These are phyloP conservation scores for Discostella pseudostelligera DNA, from an alignment of 108 stramenopile species.

Conservation along the genomic window DNA sequence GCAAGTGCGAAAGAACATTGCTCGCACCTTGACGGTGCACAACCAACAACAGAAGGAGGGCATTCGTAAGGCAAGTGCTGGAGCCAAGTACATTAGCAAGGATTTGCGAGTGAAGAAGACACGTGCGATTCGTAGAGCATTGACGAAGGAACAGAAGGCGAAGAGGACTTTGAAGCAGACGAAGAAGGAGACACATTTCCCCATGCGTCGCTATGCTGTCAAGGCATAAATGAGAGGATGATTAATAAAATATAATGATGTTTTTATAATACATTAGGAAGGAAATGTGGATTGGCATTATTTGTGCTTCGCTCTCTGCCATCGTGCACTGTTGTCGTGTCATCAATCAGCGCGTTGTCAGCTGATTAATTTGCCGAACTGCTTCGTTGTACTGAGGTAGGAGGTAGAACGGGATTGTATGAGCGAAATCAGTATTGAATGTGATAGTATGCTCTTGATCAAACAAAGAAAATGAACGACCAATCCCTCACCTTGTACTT, in stretches of 20 bases:
- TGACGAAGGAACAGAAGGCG: slow-evolving; percentile 84
- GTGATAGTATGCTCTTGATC: not conserved
- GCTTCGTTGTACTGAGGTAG: slow-evolving; percentile 9
- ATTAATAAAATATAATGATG: not conserved
- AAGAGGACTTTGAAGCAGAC: slow-evolving; percentile 80
- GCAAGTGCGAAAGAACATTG: slow-evolving; percentile 96
- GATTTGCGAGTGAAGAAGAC: slow-evolving; percentile 98
- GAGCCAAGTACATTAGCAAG: slow-evolving; percentile 92
- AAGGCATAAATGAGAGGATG: slow-evolving; percentile 57
- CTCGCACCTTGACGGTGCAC: slow-evolving; percentile 97
- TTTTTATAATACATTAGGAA: not conserved
- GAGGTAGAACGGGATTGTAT: too few relatives aligned
- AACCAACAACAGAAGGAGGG: slow-evolving; percentile 97
- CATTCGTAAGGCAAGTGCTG: slow-evolving; percentile 84
- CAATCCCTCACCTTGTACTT: slow-evolving; percentile 21
- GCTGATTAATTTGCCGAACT: not conserved
- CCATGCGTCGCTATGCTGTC: slow-evolving; percentile 75
- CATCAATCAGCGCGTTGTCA: not conserved
- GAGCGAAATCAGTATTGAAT: not conserved
- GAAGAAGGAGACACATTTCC: slow-evolving; percentile 84
- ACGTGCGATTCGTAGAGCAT: slow-evolving; percentile 93
- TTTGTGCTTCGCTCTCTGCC: not conserved
- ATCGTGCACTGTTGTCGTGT: not conserved
- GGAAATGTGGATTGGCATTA: too few relatives aligned
- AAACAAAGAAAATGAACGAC: not conserved